Base-by-base conservation (phyloP, 768 basidiomycete species). In the Tulasnella calospora region DNA sequence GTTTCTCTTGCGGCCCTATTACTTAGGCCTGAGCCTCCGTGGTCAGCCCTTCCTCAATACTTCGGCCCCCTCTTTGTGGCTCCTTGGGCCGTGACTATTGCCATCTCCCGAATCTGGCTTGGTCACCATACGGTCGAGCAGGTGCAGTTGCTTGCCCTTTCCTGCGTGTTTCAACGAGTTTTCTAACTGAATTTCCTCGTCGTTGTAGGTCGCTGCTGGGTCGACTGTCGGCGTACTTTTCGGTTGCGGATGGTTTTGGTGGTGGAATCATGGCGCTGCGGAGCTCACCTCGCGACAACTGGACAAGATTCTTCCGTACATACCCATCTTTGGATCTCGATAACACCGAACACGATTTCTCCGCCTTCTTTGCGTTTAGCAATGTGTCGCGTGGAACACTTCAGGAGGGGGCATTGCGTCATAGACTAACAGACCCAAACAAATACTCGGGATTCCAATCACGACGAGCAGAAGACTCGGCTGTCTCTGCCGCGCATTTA, bases 401-500 rank as follows among this genome's bases (percentile, higher is more conserved):
- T 67, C 30, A 67, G 44, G 38, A 33, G 23, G 40, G 44, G 38
- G n/a, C 17, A 74, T 76, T 51, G 12, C 75, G 75, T 76, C 75
- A 76, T 76, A 38, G 40, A 61, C 30, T 55, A 75, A 75, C 71
- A 36, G 44, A 72, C 38, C 38, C 71, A 72, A 72, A 72, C 46
- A 57, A 57, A 74, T 74, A 74, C 51, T 15, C 74, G 41, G 44
- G 61, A 76, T 76, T 76, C 46, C 57, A 76, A 76, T 76, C 61
- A 57, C 57, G 75, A 76, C 75, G 27, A 47, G 44, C 44, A 33
- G 40, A 46, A 40, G 38, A 40, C 71, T 72, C 71, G 38, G 71
- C 36, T 40, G 30, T 72, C 44, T 46, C 27, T 36, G 3, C 4
- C 71, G 30, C 71, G 27, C 38, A 46, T 33, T 72, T 74, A 33